Evolutionary conservation across 176 grass and related monocot species (phyloP).

Genomic region (Musa beccarii): DNA sequence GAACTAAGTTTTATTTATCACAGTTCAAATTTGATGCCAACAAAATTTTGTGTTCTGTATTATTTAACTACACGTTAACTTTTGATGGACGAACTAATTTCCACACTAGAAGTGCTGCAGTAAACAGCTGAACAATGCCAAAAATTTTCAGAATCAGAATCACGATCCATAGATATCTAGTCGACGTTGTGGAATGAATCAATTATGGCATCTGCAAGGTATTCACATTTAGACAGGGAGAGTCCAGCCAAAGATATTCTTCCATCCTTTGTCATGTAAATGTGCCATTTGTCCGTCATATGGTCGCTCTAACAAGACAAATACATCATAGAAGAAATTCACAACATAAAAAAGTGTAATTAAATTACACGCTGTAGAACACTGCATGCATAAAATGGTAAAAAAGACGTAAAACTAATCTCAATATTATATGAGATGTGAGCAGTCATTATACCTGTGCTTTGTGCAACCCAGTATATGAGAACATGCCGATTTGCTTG

Average conservation of each 20-base stretch:
- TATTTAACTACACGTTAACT: background rate
- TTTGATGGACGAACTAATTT: background rate
- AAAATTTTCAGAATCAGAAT: constrained; percentile 36
- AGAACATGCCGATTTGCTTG: constrained; percentile 96
- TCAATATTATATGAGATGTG: background rate
- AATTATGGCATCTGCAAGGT: constrained; percentile 83
- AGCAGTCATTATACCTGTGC: constrained; percentile 37
- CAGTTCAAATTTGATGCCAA: background rate
- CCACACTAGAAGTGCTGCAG: background rate
- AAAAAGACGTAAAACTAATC: too few relatives aligned
- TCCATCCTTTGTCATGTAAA: constrained; percentile 99
- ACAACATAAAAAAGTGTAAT: background rate
- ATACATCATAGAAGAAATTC: constrained; percentile 1
- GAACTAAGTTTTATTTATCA: too few relatives aligned
- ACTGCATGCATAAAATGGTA: too few relatives aligned
- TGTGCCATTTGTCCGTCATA: constrained; percentile 87
- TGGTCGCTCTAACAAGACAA: constrained; percentile 55
- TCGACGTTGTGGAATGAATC: constrained; percentile 82
- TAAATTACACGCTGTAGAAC: too few relatives aligned
- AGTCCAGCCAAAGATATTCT: constrained; percentile 82
- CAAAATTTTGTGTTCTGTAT: background rate
- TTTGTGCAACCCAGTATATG: constrained; percentile 84
- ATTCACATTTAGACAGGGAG: constrained; percentile 70
- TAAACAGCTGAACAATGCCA: constrained; percentile 26
- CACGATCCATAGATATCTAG: constrained; percentile 23